phyloP scores from a whole-genome alignment of 306 rosid genomes.

The Pterocarpus macrocarpus region DNA sequence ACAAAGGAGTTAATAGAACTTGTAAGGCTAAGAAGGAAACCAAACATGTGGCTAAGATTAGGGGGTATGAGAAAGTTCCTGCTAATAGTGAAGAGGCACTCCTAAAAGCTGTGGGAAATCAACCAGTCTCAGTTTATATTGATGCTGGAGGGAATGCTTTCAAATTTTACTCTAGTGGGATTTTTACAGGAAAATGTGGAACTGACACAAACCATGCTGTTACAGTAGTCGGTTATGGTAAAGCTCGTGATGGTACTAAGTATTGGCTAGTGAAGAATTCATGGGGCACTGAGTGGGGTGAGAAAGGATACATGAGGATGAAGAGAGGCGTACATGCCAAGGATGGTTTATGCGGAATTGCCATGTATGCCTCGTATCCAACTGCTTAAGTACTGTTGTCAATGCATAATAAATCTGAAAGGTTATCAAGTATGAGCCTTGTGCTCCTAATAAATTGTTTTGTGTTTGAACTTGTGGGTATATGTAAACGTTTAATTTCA shows the following conservation, averaged over 20 bases:
- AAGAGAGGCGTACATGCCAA: slow-evolving; percentile 2
- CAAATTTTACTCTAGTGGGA: slow-evolving; percentile 38
- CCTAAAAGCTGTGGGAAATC: slow-evolving; percentile 25
- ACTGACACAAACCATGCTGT: not conserved
- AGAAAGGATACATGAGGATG: slow-evolving; percentile 54
- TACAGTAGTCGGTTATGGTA: slow-evolving; percentile 27
- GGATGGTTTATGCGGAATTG: slow-evolving; percentile 41
- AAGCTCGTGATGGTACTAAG: not conserved
- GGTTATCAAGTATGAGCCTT: too few relatives aligned
- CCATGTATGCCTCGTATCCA: slow-evolving; percentile 30
- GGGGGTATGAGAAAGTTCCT: slow-evolving; percentile 42
- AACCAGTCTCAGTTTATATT: slow-evolving; percentile 41
- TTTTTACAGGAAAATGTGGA: slow-evolving; percentile 36
- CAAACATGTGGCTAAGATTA: slow-evolving; percentile 5
- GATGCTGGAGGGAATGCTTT: slow-evolving; percentile 21
- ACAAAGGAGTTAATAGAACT: not conserved
- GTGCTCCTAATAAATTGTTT: too few relatives aligned
- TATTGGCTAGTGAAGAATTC: slow-evolving; percentile 52
- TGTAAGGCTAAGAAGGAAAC: slow-evolving; percentile 18
- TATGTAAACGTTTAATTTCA: not conserved
- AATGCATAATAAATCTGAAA: too few relatives aligned
- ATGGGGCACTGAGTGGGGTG: slow-evolving; percentile 56
- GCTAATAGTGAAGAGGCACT: slow-evolving; percentile 24
- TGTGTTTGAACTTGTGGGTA: too few relatives aligned
- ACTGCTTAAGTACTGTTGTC: not conserved